Conservation (phyloP, 2,329 filamentous ascomycete species). For the Verticillium nonalfalfae region DNA sequence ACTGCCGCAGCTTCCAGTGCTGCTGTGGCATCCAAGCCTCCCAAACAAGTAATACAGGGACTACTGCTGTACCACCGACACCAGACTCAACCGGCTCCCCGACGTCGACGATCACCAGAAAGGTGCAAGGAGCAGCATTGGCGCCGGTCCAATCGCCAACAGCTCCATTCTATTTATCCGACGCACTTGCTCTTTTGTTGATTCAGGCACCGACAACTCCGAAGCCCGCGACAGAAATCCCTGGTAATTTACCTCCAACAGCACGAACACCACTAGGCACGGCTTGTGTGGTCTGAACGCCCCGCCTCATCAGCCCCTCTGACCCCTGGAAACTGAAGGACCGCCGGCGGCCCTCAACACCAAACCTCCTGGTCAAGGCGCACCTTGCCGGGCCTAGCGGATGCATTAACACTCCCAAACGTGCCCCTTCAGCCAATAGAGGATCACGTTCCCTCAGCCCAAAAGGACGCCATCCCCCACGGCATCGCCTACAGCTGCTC, state of each 20-base stretch:
- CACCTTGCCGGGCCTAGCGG: neutral
- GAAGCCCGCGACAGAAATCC: neutral
- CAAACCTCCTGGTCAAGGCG: neutral
- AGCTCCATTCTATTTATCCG: neutral
- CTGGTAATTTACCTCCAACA: constrained; percentile 13
- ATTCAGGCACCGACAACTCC: neutral
- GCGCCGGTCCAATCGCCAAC: neutral
- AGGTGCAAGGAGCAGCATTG: neutral
- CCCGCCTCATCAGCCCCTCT: neutral
- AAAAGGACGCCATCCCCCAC: neutral
- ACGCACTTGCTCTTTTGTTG: neutral
- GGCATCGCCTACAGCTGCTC: neutral
- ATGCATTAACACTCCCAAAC: neutral
- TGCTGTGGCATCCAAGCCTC: neutral
- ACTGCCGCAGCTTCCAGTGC: neutral
- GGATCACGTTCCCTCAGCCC: neutral
- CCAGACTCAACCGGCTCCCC: neutral
- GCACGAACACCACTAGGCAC: constrained; percentile 1
- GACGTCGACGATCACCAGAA: neutral
- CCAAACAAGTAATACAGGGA: neutral
- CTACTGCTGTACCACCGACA: no score
- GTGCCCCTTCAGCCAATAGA: neutral
- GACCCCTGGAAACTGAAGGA: neutral
- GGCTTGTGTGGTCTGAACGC: constrained; percentile 10
- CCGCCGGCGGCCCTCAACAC: neutral